A percentile compares a stretch with the other conserved stretches of the same genome.
These are phyloP conservation scores for Exophiala xenobiotica DNA, from an alignment of 2,329 filamentous ascomycete species.

Conservation along the genomic window DNA sequence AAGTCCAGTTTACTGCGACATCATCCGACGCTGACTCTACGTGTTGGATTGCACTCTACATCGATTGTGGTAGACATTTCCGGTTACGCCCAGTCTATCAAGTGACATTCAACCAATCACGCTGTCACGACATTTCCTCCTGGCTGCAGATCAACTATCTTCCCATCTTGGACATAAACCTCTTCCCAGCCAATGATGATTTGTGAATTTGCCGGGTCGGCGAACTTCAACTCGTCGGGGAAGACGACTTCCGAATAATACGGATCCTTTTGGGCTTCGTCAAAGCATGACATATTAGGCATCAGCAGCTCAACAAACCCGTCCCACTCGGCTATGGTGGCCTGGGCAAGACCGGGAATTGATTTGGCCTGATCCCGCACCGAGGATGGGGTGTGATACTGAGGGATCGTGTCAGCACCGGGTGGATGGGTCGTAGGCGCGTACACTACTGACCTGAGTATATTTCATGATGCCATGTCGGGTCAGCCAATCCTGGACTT, in stretches of 20 bases:
- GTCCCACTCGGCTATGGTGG: conserved; percentile 10
- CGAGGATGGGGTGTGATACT: conserved; percentile 12
- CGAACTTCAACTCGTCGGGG: conserved; percentile 9
- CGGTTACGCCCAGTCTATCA: not conserved
- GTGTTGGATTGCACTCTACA: not conserved
- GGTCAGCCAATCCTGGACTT: conserved; percentile 6
- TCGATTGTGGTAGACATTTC: not conserved
- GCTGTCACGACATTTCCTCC: not conserved
- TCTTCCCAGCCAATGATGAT: conserved; percentile 13
- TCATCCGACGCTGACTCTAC: not conserved
- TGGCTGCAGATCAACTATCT: conserved; percentile 1
- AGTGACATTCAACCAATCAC: not conserved
- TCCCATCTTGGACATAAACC: conserved; percentile 7
- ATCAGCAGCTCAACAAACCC: conserved; percentile 15
- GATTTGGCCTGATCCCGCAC: conserved; percentile 3
- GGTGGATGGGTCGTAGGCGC: not conserved
- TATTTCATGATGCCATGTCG: conserved; percentile 7
- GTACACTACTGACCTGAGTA: not conserved
- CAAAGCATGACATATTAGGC: conserved; percentile 9
- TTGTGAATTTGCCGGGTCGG: conserved; percentile 7
- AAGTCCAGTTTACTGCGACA: not conserved
- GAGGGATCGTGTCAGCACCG: not conserved
- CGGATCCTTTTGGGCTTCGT: conserved; percentile 3
- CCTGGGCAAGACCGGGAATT: conserved; percentile 2
- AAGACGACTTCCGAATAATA: conserved; percentile 10